A percentile compares a stretch with the other conserved stretches of the same genome.
Evolutionary conservation across 495 filamentous ascomycete genomes (phyloP).

Genomic region (Penicillium maclennaniae): DNA sequence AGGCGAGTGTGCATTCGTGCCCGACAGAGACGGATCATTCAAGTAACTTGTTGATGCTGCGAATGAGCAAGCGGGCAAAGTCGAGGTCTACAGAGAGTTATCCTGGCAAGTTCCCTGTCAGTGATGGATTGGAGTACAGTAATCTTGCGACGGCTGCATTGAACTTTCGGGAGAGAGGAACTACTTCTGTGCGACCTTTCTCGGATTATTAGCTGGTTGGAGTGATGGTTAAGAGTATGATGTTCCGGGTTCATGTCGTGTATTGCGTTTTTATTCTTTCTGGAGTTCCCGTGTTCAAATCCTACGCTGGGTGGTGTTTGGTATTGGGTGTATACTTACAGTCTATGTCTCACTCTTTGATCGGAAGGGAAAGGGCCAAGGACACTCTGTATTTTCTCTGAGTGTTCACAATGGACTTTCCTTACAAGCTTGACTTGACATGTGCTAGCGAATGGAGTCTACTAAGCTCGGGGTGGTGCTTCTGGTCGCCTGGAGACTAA

Average conservation of each 20-base stretch:
- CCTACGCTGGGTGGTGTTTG: neutral
- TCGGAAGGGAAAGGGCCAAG: neutral
- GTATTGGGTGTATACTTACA: neutral
- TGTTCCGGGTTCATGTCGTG: neutral
- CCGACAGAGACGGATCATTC: neutral
- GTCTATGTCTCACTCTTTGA: neutral
- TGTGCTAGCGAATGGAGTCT: no score
- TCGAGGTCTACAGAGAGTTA: constrained; percentile 32
- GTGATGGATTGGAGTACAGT: constrained; percentile 28
- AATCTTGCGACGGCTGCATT: constrained; percentile 26
- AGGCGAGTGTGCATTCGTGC: neutral
- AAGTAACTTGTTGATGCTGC: constrained; percentile 2
- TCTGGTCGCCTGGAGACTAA: no score
- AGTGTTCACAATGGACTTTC: neutral
- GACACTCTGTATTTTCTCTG: neutral
- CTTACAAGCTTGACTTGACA: neutral
- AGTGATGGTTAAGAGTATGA: neutral
- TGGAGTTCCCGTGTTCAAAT: neutral
- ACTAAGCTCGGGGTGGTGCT: no score
- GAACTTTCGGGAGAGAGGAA: constrained; percentile 21
- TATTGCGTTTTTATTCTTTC: neutral
- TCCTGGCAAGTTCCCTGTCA: constrained; percentile 35
- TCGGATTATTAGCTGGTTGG: constrained; percentile 24
- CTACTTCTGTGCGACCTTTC: constrained; percentile 34
- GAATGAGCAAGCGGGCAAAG: constrained; percentile 9